These are phyloP conservation scores for Glebionis coronaria DNA, from an alignment of 129 eudicot genomes.

Conservation along the genomic window DNA sequence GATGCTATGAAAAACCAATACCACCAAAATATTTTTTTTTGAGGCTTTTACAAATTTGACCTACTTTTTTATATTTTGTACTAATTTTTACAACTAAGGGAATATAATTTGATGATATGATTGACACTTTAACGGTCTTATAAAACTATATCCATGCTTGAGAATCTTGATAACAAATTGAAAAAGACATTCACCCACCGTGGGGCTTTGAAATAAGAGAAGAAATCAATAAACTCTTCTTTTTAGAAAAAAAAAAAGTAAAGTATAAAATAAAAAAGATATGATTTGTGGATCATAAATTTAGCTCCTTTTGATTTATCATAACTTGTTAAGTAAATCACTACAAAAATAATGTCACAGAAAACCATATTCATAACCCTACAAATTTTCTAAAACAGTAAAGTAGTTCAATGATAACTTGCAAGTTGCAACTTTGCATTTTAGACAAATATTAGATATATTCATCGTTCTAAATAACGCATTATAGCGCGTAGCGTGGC, in stretches of 20 bases:
- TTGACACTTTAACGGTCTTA: conserved; percentile 30
- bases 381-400: background rate
- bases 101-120: conserved; percentile 20
- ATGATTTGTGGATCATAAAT: conserved; percentile 17
- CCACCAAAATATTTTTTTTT: no score
- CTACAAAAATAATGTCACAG: conserved; percentile 12
- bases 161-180: conserved; percentile 15
- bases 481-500: no score
- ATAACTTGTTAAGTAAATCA: background rate
- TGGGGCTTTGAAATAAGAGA: conserved; percentile 27
- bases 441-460: no score
- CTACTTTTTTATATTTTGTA: no score
- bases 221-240: conserved; percentile 22
- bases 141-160: conserved; percentile 10
- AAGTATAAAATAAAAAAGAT: conserved; percentile 13
- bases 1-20: no score
- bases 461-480: no score
- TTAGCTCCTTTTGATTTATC: background rate
- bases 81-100: background rate
- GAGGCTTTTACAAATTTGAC: no score
- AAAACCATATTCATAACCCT: background rate
- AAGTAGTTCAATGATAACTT: no score
- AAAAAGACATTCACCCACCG: conserved; percentile 35
- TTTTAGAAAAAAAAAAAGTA: conserved; percentile 25
- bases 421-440: no score